phyloP scores from a whole-genome alignment of 257 asterid genomes.

The Osmanthus fragrans region DNA sequence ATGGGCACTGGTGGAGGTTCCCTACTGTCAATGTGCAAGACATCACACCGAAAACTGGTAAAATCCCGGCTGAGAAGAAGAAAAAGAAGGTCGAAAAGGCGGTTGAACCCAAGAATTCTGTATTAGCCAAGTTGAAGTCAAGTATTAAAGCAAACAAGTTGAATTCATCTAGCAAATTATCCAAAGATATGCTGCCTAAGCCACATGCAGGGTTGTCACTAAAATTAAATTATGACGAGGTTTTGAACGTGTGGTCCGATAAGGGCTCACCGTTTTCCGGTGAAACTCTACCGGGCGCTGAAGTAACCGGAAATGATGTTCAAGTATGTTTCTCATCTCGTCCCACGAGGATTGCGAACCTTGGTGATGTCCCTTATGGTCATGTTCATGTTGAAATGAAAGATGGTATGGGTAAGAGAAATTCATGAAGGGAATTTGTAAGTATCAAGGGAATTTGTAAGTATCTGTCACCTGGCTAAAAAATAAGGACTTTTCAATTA shows the following conservation, averaged over 20 bases:
- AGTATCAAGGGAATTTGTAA: neutral
- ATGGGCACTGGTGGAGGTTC: conserved; percentile 74
- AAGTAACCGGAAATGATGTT: conserved; percentile 59
- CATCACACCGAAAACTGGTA: conserved; percentile 42
- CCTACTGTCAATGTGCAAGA: conserved; percentile 57
- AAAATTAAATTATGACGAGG: conserved; percentile 57
- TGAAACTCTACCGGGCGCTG: conserved; percentile 46
- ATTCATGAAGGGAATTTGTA: neutral
- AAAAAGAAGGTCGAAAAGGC: conserved; percentile 49
- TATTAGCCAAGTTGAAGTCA: conserved; percentile 9
- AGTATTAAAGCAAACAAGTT: conserved; percentile 12
- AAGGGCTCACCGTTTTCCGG: conserved; percentile 67
- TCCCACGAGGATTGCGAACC: neutral
- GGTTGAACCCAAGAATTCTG: conserved; percentile 29
- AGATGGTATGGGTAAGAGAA: no score
- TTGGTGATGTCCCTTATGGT: neutral
- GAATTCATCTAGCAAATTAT: conserved; percentile 15
- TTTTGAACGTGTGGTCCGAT: conserved; percentile 72
- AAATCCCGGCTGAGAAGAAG: conserved; percentile 33
- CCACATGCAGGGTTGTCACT: conserved; percentile 41
- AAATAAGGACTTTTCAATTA: neutral
- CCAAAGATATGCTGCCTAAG: conserved; percentile 22
- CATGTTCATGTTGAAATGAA: no score
- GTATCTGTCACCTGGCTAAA: neutral
- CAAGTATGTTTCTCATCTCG: conserved; percentile 52